Conservation (phyloP, 495 filamentous ascomycete species). For the Penicillium egyptiacum region DNA sequence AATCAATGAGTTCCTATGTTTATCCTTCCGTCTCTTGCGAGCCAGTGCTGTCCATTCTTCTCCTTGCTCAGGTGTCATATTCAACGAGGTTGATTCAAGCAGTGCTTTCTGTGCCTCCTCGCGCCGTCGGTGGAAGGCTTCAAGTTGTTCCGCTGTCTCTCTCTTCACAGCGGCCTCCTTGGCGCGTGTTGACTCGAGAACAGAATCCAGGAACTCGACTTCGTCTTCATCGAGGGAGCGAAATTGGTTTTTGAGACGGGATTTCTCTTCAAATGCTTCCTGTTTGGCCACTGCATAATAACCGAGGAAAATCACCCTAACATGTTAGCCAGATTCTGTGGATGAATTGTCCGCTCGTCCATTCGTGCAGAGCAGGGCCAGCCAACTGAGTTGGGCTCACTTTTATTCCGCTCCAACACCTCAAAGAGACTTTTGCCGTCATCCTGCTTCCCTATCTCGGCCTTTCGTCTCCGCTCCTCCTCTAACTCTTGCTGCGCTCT, state of each 20-base stretch:
- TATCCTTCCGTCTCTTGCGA: constrained; percentile 60
- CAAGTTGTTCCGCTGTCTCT: constrained; percentile 73
- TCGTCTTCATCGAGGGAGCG: constrained; percentile 91
- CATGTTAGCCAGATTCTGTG: constrained; percentile 6
- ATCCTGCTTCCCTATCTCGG: constrained; percentile 54
- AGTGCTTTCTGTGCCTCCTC: constrained; percentile 61
- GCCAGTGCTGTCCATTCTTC: constrained; percentile 52
- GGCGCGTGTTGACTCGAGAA: constrained; percentile 64
- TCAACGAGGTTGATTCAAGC: constrained; percentile 38
- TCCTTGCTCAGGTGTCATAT: constrained; percentile 40
- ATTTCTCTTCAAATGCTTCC: constrained; percentile 91
- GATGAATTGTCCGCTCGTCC: neutral
- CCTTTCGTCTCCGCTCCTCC: constrained; percentile 59
- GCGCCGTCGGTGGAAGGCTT: constrained; percentile 66
- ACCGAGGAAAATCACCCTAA: constrained; percentile 26
- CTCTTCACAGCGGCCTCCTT: constrained; percentile 73
- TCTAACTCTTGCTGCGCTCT: constrained; percentile 77
- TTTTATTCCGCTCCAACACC: constrained; percentile 90
- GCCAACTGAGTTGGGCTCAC: constrained; percentile 46
- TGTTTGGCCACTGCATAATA: constrained; percentile 87
- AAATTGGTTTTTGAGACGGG: constrained; percentile 88
- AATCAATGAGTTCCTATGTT: constrained; percentile 53
- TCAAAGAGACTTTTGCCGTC: constrained; percentile 79
- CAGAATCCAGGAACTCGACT: constrained; percentile 82
- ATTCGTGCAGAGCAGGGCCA: neutral